Evolutionary conservation across 2,329 filamentous ascomycete genomes (phyloP), one percentile per base, ranked within the genome.

Genomic region (Grosmannia penicillata): DNA sequence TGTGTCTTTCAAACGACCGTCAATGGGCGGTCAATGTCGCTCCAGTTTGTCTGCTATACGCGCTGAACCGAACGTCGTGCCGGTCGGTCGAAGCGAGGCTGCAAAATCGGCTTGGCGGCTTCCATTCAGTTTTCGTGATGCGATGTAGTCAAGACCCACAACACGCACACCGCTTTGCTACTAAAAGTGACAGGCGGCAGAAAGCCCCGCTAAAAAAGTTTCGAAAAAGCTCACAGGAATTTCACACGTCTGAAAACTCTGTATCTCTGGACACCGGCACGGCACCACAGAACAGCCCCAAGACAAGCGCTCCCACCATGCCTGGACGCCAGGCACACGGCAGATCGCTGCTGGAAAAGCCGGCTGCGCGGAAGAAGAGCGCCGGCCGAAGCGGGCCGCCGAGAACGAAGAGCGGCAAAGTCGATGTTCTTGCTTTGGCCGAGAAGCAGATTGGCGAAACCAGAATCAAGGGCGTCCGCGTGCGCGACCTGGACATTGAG

Each of bases 291-390:
- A 29, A 36, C 11, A n/a, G 14, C n/a, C 11, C 28, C 22, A 22
- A 37, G 29, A 15, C 18, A 29, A 8, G 31, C 8, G n/a, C 22
- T 19, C 22, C 13, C 31, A 43, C 40, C 28, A 75, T 75, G 71
- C 64, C 68, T 17, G 71, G 72, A 53, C 64, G 71, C 46, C 71
- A 75, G 58, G 59, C 71, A 32, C 70, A 75, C 52, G 72, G 72
- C 25, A 57, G 70, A 47, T 56, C 70, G 17, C 54, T 75, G 18
- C 53, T 68, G 45, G 53, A 61, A 10, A 34, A 43, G 43, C 44
- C 45, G 41, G 38, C 11, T 17, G 39, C 42, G 40, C 43, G 18
- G 24, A 51, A 46, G 41, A 51, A 51, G 38, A 56, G 32, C 23
- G 13, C 27, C 6, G 4, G 23, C 13, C 24, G 13, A 15, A 8